These are phyloP conservation scores for Tilletia indica DNA, from an alignment of 1,284 basidiomycete species.

Conservation along the genomic window DNA sequence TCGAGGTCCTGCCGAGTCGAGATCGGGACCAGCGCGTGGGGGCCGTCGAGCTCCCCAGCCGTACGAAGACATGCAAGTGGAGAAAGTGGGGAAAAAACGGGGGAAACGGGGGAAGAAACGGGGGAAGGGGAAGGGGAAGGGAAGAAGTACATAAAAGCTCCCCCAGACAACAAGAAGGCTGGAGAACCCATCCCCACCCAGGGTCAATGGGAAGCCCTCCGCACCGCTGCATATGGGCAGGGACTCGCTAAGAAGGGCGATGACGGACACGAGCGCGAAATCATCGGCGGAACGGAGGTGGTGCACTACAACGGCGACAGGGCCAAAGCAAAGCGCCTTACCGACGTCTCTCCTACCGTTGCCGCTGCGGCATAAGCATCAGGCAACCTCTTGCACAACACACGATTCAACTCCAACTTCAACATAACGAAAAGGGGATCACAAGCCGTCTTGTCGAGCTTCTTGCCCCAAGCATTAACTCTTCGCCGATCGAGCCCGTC, in stretches of 20 bases:
- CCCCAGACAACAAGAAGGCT: conserved; percentile 25
- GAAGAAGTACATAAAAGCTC: no score
- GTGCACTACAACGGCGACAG: conserved; percentile 35
- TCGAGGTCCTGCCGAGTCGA: no score
- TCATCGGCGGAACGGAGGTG: conserved; percentile 45
- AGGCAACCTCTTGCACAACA: background rate
- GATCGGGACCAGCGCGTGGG: background rate
- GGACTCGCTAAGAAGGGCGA: conserved; percentile 44
- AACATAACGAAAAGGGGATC: background rate
- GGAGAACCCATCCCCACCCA: conserved; percentile 45
- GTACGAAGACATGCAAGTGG: conserved; percentile 2
- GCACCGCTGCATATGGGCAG: conserved; percentile 53
- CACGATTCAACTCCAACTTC: background rate
- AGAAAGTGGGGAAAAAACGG: no score
- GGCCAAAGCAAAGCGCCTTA: background rate
- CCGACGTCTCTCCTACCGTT: background rate
- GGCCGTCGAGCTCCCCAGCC: background rate
- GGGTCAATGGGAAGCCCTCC: conserved; percentile 49
- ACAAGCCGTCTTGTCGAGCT: no score
- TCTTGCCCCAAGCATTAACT: no score
- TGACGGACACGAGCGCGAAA: conserved; percentile 51
- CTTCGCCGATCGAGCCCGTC: no score
- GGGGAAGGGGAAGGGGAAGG: no score
- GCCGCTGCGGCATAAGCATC: background rate
- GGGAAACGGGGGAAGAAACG: no score